These are phyloP conservation scores for Cladosporium austrohemisphaericum DNA, from an alignment of 2,329 filamentous ascomycete species.

Conservation along the genomic window DNA sequence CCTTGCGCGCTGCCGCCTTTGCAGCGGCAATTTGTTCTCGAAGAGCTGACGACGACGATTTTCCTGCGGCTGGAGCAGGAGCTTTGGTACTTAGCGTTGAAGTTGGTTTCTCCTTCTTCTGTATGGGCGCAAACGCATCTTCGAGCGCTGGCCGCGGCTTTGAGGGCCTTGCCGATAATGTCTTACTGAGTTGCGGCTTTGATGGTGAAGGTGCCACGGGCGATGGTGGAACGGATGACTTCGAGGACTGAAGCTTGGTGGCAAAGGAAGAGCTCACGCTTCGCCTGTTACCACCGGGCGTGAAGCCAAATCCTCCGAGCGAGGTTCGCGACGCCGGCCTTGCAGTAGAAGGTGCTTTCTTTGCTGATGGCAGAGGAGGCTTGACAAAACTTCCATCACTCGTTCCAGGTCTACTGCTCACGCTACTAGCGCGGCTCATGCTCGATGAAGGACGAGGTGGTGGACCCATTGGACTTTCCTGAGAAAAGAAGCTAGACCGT, in stretches of 20 bases:
- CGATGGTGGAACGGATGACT: neutral
- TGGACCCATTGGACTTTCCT: conserved; percentile 56
- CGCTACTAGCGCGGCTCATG: conserved; percentile 47
- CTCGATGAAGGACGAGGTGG: conserved; percentile 61
- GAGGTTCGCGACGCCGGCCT: conserved; percentile 29
- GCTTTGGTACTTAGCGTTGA: neutral
- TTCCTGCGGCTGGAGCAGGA: conserved; percentile 2
- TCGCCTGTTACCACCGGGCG: conserved; percentile 21
- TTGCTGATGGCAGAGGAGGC: conserved; percentile 33
- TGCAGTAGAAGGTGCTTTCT: conserved; percentile 33
- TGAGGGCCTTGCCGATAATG: conserved; percentile 30
- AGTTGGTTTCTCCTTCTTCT: conserved; percentile 21
- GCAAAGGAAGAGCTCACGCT: conserved; percentile 28
- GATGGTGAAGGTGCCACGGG: conserved; percentile 8
- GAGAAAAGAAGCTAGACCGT: conserved; percentile 69
- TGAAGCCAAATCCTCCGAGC: conserved; percentile 25
- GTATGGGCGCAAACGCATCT: conserved; percentile 30
- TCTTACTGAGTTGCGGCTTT: conserved; percentile 36
- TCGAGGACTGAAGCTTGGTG: conserved; percentile 23
- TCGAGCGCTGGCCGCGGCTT: conserved; percentile 32
- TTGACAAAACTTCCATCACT: conserved; percentile 36
- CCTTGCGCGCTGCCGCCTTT: conserved; percentile 63
- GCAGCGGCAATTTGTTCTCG: conserved; percentile 91
- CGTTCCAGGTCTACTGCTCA: conserved; percentile 49
- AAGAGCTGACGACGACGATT: conserved; percentile 69